Base-by-base conservation (phyloP, 2,329 filamentous ascomycete species). In the Calonectria montana region DNA sequence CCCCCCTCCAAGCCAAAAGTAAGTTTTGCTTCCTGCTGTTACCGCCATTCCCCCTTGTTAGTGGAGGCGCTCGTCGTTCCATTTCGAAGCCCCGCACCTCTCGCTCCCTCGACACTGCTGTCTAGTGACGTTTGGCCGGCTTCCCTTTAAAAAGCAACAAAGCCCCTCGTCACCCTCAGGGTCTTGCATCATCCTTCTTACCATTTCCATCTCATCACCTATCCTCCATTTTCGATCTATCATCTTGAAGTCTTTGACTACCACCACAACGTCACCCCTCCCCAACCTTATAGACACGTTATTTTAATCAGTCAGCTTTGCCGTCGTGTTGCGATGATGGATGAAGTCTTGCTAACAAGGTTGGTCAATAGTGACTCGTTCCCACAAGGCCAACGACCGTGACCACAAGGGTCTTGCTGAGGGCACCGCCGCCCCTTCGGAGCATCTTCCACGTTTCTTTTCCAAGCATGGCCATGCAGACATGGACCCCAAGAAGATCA, bases 321-420 rank as follows among this genome's bases (percentile, higher is more conserved):
- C 59, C 68, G 5, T 15, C 62, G 35, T 37, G 29, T 23, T 48
- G 41, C 15, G 2, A 39, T 29, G 8, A 31, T 43, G 10, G 16
- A 62, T 65, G 13, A 55, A 6, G 45, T 25, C 35, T 70, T 75
- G 75, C 76, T 75, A 67, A 73, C 69, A 55, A 48, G 18, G 16
- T 27, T 35, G 48, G 21, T 53, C 35, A 47, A 16, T 78, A 98
- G 96, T 99, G 96, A 98, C 97, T 88, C 96, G 97, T 84, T 97
- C 96, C 76, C 94, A 96, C 91, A 99, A 98, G 89, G 91, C 89
- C 88, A 97, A 95, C 87, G 95, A 97, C 86, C 96, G 96, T 86
- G 94, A 97, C 88, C 94, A 98, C 87, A 91, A 91, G 80, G 93
- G 90, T 81, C 86, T 94, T 77, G 92, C 93, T 77, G 94, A 97